These are phyloP conservation scores for Pseudogymnoascus sp. DNA, from an alignment of 2,329 filamentous ascomycete genomes.

Conservation along the genomic window DNA sequence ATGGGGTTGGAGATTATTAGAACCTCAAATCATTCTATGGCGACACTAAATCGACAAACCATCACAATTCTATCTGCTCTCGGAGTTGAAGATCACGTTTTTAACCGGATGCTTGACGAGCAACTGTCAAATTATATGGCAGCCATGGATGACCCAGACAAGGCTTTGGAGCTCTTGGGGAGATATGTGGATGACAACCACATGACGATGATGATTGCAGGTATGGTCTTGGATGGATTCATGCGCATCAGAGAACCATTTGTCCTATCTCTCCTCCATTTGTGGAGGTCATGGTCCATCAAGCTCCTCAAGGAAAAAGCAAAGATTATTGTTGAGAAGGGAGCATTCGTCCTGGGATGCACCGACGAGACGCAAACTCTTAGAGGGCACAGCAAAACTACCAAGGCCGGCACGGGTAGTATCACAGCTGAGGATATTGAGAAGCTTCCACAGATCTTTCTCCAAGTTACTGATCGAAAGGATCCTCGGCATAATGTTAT, in stretches of 20 bases:
- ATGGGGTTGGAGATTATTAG: constrained; percentile 78
- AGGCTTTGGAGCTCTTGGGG: constrained; percentile 61
- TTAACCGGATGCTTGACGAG: constrained; percentile 56
- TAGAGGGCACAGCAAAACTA: constrained; percentile 57
- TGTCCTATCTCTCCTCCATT: constrained; percentile 63
- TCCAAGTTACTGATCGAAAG: constrained; percentile 63
- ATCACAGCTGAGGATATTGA: constrained; percentile 35
- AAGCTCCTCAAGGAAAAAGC: constrained; percentile 91
- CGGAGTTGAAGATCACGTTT: constrained; percentile 60
- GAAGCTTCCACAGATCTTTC: constrained; percentile 74
- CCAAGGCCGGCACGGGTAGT: constrained; percentile 30
- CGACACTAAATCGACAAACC: constrained; percentile 81
- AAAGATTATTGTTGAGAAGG: constrained; percentile 70
- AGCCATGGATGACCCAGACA: constrained; percentile 58
- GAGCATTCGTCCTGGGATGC: constrained; percentile 81
- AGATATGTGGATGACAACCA: constrained; percentile 81
- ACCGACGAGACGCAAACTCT: constrained; percentile 76
- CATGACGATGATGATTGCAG: constrained; percentile 64
- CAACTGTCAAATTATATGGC: constrained; percentile 62
- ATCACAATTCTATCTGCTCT: constrained; percentile 78
- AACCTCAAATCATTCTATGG: constrained; percentile 65
- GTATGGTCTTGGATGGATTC: constrained; percentile 74
- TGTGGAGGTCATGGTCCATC: constrained; percentile 86
- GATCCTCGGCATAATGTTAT: constrained; percentile 46
- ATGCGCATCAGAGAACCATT: constrained; percentile 71